phyloP scores from a whole-genome alignment of 768 basidiomycete genomes.

The Mycena leptocephala region DNA sequence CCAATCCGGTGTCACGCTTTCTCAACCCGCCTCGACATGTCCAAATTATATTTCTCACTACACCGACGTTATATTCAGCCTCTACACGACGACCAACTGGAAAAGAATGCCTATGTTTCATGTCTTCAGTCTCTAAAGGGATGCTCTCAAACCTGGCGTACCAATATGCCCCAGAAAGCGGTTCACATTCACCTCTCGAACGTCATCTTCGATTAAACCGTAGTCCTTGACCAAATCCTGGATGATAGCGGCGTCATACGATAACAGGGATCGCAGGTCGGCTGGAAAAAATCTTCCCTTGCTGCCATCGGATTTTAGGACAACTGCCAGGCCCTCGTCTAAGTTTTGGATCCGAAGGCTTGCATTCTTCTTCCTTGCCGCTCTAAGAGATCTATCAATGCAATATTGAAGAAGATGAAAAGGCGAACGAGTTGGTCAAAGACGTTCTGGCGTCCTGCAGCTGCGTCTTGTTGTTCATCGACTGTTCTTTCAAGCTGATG shows the following conservation, averaged over 20 bases:
- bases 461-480: slow-evolving; percentile 59
- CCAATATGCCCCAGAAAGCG: slow-evolving; percentile 74
- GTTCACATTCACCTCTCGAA: slow-evolving; percentile 64
- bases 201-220: slow-evolving; percentile 56
- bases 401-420: not conserved
- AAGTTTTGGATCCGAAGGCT: slow-evolving; percentile 56
- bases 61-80: not conserved
- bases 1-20: not conserved
- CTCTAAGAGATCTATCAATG: slow-evolving; percentile 46
- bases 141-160: slow-evolving; percentile 36
- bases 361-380: slow-evolving; percentile 67
- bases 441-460: slow-evolving; percentile 62
- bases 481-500: slow-evolving; percentile 62
- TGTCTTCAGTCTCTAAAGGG: slow-evolving; percentile 25
- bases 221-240: slow-evolving; percentile 66
- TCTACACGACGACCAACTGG: slow-evolving; percentile 28
- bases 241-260: slow-evolving; percentile 64
- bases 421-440: slow-evolving; percentile 65
- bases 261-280: slow-evolving; percentile 65
- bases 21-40: not conserved
- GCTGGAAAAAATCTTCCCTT: slow-evolving; percentile 32
- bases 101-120: slow-evolving; percentile 28
- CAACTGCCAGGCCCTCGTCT: slow-evolving; percentile 60
- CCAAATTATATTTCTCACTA: not conserved
- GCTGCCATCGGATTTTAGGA: slow-evolving; percentile 67